phyloP scores from a whole-genome alignment of 2,329 filamentous ascomycete species.

The Aspergillus sp. region DNA sequence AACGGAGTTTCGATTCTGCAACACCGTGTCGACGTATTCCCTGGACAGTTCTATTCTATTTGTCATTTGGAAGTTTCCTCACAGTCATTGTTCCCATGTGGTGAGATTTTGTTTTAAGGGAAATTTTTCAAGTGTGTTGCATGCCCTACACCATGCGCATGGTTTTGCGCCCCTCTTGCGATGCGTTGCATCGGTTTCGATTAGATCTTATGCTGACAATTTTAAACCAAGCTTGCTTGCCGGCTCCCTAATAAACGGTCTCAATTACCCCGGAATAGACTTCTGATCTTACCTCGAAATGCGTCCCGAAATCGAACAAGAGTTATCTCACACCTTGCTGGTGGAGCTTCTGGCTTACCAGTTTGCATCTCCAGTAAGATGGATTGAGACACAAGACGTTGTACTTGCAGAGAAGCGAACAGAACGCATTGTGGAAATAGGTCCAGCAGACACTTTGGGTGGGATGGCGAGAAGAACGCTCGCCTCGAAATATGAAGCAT shows the following conservation, averaged over 20 bases:
- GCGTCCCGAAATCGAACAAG: slow-evolving; percentile 98
- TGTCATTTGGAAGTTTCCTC: neutral
- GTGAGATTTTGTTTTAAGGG: neutral
- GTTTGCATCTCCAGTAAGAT: slow-evolving; percentile 97
- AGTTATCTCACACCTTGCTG: slow-evolving; percentile 96
- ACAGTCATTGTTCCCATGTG: neutral
- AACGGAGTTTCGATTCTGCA: neutral
- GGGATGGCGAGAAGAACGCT: slow-evolving; percentile 97
- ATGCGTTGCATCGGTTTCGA: neutral
- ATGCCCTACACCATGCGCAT: neutral
- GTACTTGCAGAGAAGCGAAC: slow-evolving; percentile 94
- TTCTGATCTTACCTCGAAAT: slow-evolving; percentile 54
- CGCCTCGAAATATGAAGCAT: slow-evolving; percentile 96
- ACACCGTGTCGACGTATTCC: neutral
- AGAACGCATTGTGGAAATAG: slow-evolving; percentile 96
- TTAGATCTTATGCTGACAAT: neutral
- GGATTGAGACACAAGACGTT: slow-evolving; percentile 99
- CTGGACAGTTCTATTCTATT: slow-evolving; percentile 1
- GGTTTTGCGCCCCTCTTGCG: neutral
- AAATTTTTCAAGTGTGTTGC: neutral
- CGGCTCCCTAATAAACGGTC: neutral
- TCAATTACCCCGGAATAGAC: neutral
- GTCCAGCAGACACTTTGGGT: slow-evolving; percentile 92
- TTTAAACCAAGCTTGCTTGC: neutral
- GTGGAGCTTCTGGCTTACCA: slow-evolving; percentile 99